A percentile compares a stretch with the other conserved stretches of the same genome.
Evolutionary conservation across 169 alveolate genomes (phyloP).

Genomic region (Babesia bigemina): DNA sequence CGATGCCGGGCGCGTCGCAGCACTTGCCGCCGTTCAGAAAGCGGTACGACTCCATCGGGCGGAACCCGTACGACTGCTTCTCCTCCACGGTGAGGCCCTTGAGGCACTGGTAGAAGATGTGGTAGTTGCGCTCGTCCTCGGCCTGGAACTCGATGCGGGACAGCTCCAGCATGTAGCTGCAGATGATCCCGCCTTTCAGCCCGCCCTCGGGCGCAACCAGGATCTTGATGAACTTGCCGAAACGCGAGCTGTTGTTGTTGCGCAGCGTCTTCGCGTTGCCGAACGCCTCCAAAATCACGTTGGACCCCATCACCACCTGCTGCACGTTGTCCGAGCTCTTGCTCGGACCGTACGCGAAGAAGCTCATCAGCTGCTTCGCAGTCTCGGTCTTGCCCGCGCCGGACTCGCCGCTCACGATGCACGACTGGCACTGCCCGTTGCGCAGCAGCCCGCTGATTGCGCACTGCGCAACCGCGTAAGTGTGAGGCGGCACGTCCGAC

Average conservation of each 20-base stretch:
- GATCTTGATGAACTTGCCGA: conserved; percentile 96
- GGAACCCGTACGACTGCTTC: conserved; percentile 34
- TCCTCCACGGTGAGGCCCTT: conserved; percentile 68
- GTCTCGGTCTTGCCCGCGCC: conserved; percentile 99
- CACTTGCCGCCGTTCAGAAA: conserved; percentile 72
- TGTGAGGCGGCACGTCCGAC: conserved; percentile 83
- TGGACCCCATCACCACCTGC: conserved; percentile 79
- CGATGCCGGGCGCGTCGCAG: conserved; percentile 77
- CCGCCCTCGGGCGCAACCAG: conserved; percentile 88
- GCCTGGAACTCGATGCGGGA: conserved; percentile 89
- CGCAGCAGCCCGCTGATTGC: conserved; percentile 79
- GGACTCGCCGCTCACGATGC: conserved; percentile 99
- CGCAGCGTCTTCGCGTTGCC: conserved; percentile 98
- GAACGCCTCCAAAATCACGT: conserved; percentile 97
- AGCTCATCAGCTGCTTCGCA: conserved; percentile 89
- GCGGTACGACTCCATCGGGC: conserved; percentile 55
- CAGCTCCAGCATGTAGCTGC: conserved; percentile 95
- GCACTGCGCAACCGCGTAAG: conserved; percentile 86
- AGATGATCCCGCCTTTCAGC: conserved; percentile 90
- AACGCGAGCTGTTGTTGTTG: conserved; percentile 96
- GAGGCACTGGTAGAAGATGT: conserved; percentile 89
- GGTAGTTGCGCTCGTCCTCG: conserved; percentile 94
- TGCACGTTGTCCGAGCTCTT: conserved; percentile 40
- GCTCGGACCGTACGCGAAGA: conserved; percentile 72
- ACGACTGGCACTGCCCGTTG: conserved; percentile 86